Evolutionary conservation across 495 filamentous ascomycete species (phyloP), one percentile per base, ranked within the genome.

Genomic region (Parachaetomium inaequale): DNA sequence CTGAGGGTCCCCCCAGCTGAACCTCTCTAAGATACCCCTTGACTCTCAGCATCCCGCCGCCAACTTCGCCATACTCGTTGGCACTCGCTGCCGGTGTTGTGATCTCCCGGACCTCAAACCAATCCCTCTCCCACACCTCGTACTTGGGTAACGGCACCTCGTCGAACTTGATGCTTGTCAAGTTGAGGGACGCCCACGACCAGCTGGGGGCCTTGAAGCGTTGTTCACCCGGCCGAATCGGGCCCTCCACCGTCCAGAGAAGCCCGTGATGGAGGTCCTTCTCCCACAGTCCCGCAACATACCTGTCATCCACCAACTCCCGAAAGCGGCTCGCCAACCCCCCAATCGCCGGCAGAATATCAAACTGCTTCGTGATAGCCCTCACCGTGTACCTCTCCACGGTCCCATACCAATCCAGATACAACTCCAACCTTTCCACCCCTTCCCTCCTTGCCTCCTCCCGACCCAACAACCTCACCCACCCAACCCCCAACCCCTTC

Each of bases 151-250:
- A 5, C 3, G 51, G 51, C 3, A 54, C 36, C 17, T 54, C 3
- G 31, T 38, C 31, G 32, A 54, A 54, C 31, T 54, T 54, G 51
- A 54, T 54, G 31, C 51, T 54, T 31, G 51, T 54, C 51, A 54
- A 25, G 51, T 54, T 54, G 2, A 54, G 19, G n/a, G 51, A 54
- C 29, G 51, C 51, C 51, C 31, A 54, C n/a, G 51, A 38, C 51
- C 51, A 54, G 32, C 31, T 54, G 3, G 51, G 31, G 0, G 31
- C 51, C 8, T n/a, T 14, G 31, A 54, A 54, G 6, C 31, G 51
- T 10, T 54, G 51, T 17, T 54, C 51, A 3, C 51, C 51, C 4
- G 49, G 31, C 19, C 12, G 51, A n/a, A 54, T 54, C 31, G 51
- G 31, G 0, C 51, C 51, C 31, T 54, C 51, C 7, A 54, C 51